phyloP scores from a whole-genome alignment of 768 basidiomycete species.

The Russula lepida region DNA sequence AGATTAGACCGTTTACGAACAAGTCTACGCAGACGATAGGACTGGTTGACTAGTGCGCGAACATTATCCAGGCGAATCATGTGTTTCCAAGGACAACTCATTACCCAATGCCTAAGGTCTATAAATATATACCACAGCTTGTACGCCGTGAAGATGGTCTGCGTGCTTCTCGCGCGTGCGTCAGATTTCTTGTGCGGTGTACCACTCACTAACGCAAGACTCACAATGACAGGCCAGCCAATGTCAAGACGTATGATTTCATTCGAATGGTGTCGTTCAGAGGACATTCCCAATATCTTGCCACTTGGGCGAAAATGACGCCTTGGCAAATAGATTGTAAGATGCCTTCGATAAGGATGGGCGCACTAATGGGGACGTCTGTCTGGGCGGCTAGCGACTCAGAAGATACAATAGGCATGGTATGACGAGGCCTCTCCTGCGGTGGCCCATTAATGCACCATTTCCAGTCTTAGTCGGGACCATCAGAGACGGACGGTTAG shows the following conservation, averaged over 20 bases:
- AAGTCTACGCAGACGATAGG: slow-evolving; percentile 38
- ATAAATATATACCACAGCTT: slow-evolving; percentile 26
- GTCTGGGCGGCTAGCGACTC: background rate
- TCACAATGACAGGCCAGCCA: slow-evolving; percentile 38
- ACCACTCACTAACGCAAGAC: slow-evolving; percentile 19
- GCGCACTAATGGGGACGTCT: slow-evolving; percentile 24
- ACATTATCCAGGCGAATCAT: background rate
- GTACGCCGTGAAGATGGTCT: slow-evolving; percentile 24
- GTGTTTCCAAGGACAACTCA: background rate
- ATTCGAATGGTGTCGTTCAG: slow-evolving; percentile 38
- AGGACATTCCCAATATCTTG: slow-evolving; percentile 33
- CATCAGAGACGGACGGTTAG: background rate
- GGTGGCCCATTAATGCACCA: background rate
- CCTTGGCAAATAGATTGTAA: slow-evolving; percentile 41
- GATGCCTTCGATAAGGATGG: slow-evolving; percentile 39
- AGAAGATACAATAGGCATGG: background rate
- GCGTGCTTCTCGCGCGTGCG: slow-evolving; percentile 17
- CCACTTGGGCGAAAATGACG: slow-evolving; percentile 26
- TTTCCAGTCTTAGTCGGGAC: background rate
- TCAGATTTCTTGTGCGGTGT: background rate
- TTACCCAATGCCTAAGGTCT: slow-evolving; percentile 22
- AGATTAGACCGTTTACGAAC: slow-evolving; percentile 41
- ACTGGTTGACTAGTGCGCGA: slow-evolving; percentile 27
- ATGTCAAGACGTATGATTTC: slow-evolving; percentile 33
- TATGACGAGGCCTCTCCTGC: background rate